phyloP scores from a whole-genome alignment of 2,329 filamentous ascomycete genomes.

The Neofusicoccum cordaticola region DNA sequence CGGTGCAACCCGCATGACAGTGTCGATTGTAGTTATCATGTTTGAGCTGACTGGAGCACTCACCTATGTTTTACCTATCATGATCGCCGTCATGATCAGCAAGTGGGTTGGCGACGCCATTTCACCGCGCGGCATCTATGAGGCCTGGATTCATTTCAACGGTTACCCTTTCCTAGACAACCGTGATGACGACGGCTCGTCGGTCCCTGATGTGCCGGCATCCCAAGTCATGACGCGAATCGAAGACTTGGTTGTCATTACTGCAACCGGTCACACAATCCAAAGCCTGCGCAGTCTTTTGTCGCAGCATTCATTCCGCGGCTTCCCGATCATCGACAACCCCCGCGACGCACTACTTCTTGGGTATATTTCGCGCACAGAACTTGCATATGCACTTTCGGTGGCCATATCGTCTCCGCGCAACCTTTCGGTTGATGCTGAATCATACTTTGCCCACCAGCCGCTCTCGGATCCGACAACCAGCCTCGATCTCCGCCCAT shows the following conservation, averaged over 20 bases:
- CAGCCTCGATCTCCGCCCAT: constrained; percentile 84
- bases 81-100: constrained; percentile 96
- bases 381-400: constrained; percentile 80
- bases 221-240: constrained; percentile 87
- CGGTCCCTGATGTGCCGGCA: constrained; percentile 80
- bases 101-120: constrained; percentile 99
- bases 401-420: constrained; percentile 57
- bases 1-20: constrained; percentile 92
- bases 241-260: constrained; percentile 85
- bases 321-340: constrained; percentile 86
- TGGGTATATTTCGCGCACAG: constrained; percentile 90
- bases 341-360: constrained; percentile 74
- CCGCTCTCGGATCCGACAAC: constrained; percentile 69
- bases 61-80: constrained; percentile 95
- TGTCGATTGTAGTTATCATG: constrained; percentile 98
- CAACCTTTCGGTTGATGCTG: constrained; percentile 65
- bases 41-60: constrained; percentile 96
- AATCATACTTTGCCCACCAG: constrained; percentile 81
- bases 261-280: constrained; percentile 84
- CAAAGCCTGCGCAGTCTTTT: constrained; percentile 70
- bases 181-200: constrained; percentile 48
- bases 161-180: constrained; percentile 95
- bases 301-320: constrained; percentile 72
- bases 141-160: constrained; percentile 95
- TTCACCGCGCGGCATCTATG: constrained; percentile 89